phyloP scores from a whole-genome alignment of 306 rosid species.

The Quillaja saponaria region DNA sequence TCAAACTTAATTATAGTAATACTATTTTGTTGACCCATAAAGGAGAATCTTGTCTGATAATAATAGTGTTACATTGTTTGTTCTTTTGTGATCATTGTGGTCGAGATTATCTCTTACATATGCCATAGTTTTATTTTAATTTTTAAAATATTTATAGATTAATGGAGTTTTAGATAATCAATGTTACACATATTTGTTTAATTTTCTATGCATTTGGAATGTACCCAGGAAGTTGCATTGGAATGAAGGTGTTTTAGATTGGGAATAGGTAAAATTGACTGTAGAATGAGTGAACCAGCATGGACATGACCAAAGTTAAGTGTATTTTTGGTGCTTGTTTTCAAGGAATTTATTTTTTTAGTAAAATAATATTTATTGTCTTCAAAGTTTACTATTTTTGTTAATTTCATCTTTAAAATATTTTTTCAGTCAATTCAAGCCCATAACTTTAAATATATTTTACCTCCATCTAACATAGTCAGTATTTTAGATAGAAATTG shows the following conservation, averaged over 20 bases:
- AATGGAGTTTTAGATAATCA: background rate
- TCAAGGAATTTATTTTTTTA: slow-evolving; percentile 8
- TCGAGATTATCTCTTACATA: slow-evolving; percentile 19
- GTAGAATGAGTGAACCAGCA: slow-evolving; percentile 1
- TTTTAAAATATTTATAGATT: background rate
- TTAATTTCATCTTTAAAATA: no score
- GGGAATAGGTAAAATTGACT: slow-evolving; percentile 15
- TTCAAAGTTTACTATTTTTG: no score
- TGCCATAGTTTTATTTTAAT: no score
- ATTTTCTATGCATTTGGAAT: slow-evolving; percentile 14
- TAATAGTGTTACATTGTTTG: slow-evolving; percentile 14
- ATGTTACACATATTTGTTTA: slow-evolving; percentile 6
- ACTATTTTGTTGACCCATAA: slow-evolving; percentile 31
- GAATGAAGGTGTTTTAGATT: slow-evolving; percentile 1
- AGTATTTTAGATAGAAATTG: no score
- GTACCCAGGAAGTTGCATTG: slow-evolving; percentile 20
- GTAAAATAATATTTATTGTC: no score
- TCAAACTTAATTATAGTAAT: slow-evolving; percentile 19
- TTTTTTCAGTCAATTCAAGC: no score
- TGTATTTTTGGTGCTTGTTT: slow-evolving; percentile 1
- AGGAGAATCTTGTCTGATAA: slow-evolving; percentile 58
- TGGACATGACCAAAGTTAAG: background rate
- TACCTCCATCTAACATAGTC: no score
- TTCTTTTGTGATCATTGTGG: slow-evolving; percentile 15
- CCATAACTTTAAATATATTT: no score